Conservation (phyloP, 805 yeast species). For the Candida vartiovaarae region DNA sequence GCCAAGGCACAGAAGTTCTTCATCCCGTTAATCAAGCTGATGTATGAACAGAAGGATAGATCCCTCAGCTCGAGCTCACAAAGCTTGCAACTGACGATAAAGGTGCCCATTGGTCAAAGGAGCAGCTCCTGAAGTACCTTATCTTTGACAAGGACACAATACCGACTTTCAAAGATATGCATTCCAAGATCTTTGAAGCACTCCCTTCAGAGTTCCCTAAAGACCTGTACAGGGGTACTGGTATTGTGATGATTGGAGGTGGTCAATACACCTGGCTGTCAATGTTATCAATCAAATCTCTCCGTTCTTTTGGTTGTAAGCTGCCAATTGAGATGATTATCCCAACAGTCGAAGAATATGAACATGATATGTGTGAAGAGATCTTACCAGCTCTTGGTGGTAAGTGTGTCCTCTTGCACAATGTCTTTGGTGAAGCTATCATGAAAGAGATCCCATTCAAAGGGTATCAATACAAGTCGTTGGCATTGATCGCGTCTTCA, state of each 20-base stretch:
- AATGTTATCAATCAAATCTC: conserved; percentile 38
- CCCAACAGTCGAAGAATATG: conserved; percentile 61
- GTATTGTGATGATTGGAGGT: conserved; percentile 37
- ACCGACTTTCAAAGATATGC: conserved; percentile 34
- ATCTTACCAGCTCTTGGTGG: conserved; percentile 56
- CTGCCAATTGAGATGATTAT: conserved; percentile 68
- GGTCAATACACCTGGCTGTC: conserved; percentile 50
- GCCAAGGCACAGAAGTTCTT: conserved; percentile 13
- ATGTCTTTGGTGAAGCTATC: conserved; percentile 53
- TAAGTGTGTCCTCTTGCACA: conserved; percentile 53
- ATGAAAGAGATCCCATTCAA: conserved; percentile 42
- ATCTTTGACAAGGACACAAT: conserved; percentile 29
- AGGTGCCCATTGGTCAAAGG: conserved; percentile 36
- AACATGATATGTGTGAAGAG: conserved; percentile 53
- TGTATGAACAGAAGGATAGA: conserved; percentile 8
- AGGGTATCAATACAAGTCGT: conserved; percentile 64
- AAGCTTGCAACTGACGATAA: conserved; percentile 40
- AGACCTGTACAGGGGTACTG: conserved; percentile 13
- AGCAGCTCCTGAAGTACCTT: conserved; percentile 9
- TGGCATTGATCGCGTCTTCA: conserved; percentile 67
- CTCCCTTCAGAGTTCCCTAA: conserved; percentile 35
- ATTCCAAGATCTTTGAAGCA: conserved; percentile 33
- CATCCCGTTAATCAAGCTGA: conserved; percentile 5
- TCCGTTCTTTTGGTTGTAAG: conserved; percentile 44
- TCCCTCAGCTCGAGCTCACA: conserved; percentile 9